These are phyloP conservation scores for Termitomyces sp. DNA, from an alignment of 768 basidiomycete species.

Conservation along the genomic window DNA sequence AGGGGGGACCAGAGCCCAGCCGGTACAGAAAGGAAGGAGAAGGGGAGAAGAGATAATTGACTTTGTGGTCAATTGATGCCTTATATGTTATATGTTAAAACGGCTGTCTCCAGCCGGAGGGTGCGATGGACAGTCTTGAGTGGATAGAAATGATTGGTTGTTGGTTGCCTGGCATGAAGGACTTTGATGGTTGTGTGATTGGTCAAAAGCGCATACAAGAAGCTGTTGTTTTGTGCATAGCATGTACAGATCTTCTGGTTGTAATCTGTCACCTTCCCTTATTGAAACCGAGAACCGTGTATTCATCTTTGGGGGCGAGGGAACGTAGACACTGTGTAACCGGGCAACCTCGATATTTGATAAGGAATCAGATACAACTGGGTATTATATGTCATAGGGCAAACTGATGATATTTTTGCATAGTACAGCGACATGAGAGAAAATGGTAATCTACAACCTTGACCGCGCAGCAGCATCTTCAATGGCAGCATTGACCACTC, in stretches of 20 bases:
- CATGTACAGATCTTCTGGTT: background rate
- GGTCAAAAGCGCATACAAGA: background rate
- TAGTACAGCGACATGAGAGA: background rate
- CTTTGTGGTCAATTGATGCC: background rate
- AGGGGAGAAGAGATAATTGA: constrained; percentile 5
- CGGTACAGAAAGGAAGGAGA: constrained; percentile 20
- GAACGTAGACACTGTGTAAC: background rate
- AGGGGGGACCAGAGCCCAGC: constrained; percentile 21
- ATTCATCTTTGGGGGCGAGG: background rate
- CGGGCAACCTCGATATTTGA: background rate
- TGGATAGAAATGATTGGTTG: background rate
- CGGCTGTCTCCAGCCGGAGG: constrained; percentile 9
- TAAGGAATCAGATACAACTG: background rate
- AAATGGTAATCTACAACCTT: constrained; percentile 26
- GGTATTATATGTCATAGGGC: too few relatives aligned
- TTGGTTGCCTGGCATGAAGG: background rate
- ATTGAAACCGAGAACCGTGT: background rate
- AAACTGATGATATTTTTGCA: background rate
- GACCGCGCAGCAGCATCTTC: constrained; percentile 50
- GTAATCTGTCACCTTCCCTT: background rate
- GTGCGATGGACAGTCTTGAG: background rate
- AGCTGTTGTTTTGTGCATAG: background rate
- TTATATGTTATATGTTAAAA: constrained; percentile 9
- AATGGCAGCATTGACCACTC: constrained; percentile 25
- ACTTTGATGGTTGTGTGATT: background rate